Percentiles rank a stretch among this genome's conserved stretches.
Conservation (phyloP, 2,329 filamentous ascomycete species). For the Graphiopsis chlorocephala region DNA sequence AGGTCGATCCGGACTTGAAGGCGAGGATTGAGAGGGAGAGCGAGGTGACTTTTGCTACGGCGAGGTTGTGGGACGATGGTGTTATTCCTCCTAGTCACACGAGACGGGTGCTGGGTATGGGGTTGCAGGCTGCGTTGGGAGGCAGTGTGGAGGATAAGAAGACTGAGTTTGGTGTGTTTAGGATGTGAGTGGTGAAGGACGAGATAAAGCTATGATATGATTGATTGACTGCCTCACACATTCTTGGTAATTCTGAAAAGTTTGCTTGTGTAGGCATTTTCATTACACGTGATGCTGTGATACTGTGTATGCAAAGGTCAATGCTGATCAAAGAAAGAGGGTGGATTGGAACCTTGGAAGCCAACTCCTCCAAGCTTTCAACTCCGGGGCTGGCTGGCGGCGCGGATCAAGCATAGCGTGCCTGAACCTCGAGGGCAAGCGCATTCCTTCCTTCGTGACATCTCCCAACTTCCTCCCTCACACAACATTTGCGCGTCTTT, state of each 20-base stretch:
- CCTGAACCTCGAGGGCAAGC: background rate
- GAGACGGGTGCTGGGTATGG: slow-evolving; percentile 48
- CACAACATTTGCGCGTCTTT: background rate
- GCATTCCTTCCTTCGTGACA: background rate
- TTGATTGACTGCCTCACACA: background rate
- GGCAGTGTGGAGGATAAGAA: slow-evolving; percentile 35
- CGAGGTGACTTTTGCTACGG: slow-evolving; percentile 82
- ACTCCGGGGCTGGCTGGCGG: background rate
- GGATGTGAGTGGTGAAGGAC: slow-evolving; percentile 31
- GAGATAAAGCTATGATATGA: background rate
- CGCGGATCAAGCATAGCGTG: background rate
- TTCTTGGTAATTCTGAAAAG: background rate
- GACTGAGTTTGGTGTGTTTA: slow-evolving; percentile 40
- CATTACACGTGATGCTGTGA: background rate
- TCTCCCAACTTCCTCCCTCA: background rate
- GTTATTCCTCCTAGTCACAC: slow-evolving; percentile 52
- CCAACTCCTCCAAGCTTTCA: slow-evolving; percentile 1
- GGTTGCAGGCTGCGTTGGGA: slow-evolving; percentile 43
- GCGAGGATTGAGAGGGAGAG: slow-evolving; percentile 86
- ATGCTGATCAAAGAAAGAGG: background rate
- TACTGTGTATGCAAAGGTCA: background rate
- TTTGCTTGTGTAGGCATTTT: background rate
- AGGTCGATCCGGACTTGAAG: slow-evolving; percentile 75
- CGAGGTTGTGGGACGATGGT: slow-evolving; percentile 75
- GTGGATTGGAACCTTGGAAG: background rate